Evolutionary conservation across 306 rosid genomes (phyloP).

Genomic region (Glycine tomentella): DNA sequence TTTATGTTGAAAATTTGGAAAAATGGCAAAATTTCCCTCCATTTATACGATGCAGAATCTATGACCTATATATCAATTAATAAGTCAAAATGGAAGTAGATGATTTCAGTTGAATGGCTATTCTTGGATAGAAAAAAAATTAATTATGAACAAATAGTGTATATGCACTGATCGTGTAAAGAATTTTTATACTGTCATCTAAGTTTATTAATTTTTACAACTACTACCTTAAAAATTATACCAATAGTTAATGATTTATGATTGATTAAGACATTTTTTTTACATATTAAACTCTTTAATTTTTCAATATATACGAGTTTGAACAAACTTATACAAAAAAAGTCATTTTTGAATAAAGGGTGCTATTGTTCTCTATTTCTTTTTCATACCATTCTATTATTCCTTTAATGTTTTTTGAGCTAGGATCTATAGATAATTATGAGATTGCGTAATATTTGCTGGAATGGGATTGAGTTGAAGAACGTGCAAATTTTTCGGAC

Average conservation of each 20-base stretch:
- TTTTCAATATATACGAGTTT: neutral
- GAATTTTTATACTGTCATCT: neutral
- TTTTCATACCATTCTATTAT: neutral
- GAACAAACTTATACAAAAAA: neutral
- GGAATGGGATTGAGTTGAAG: constrained; percentile 11
- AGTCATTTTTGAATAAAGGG: neutral
- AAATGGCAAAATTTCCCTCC: neutral
- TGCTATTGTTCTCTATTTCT: neutral
- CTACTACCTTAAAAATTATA: neutral
- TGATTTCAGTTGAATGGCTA: neutral
- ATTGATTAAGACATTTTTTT: too few species aligned
- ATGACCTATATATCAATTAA: too few species aligned
- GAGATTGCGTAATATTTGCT: neutral
- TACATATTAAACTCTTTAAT: neutral
- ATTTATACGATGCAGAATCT: neutral
- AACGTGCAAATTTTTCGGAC: constrained; percentile 42
- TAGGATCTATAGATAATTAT: neutral
- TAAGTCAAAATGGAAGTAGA: neutral
- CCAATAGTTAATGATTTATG: neutral
- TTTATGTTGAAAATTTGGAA: too few species aligned
- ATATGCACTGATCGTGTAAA: neutral
- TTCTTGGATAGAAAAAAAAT: neutral
- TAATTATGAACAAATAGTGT: too few species aligned
- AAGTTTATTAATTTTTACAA: neutral
- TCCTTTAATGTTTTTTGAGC: neutral